Evolutionary conservation across 257 asterid species (phyloP), one percentile per base, ranked within the genome.

Genomic region (Jacaranda mimosifolia): DNA sequence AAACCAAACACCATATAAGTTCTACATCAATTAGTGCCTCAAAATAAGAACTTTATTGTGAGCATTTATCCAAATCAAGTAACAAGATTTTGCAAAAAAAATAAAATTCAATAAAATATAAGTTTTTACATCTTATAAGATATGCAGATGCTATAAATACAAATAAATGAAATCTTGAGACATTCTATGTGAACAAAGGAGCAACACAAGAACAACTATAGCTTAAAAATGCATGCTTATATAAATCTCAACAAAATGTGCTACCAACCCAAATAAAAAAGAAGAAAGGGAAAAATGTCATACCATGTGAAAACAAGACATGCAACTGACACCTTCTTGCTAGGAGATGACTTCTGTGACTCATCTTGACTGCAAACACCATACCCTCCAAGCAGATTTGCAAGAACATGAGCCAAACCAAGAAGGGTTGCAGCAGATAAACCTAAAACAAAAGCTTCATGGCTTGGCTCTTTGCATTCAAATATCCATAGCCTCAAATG

Each of bases 401-500:
- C 89, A 40, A 92, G 73, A 63, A 94, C 73, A 77, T 94, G 98
- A 52, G 97, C 96, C 59, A 84, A 42, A 5, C 85, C 74, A 5
- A 91, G 88, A 56, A 94, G 87, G 19, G 79, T 63, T 7, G 89
- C 87, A n/a, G 98, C 98, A 7, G 90, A 87, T 39, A 87, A 66
- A n/a, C 97, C 99, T 1, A 91, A 73, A 48, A 93, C 78, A 58
- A 75, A 95, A 0, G 99, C 99, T 6, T 88, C 89, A 58, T 93
- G 98, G 73, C 98, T 95, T 39, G 96, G 97, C 80, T 89, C 87
- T 79, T 95, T 93, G 45, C 99, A 95, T 84, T 95, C 99, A 60
- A 93, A 88, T 74, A 95, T 68, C 94, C 92, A 90, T 51, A 95
- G 63, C 82, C 85, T 83, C 76, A 95, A 11, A 71, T 95, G 98